Base-by-base conservation (phyloP, 805 yeast species). In the Pachysolen tannophilus region DNA sequence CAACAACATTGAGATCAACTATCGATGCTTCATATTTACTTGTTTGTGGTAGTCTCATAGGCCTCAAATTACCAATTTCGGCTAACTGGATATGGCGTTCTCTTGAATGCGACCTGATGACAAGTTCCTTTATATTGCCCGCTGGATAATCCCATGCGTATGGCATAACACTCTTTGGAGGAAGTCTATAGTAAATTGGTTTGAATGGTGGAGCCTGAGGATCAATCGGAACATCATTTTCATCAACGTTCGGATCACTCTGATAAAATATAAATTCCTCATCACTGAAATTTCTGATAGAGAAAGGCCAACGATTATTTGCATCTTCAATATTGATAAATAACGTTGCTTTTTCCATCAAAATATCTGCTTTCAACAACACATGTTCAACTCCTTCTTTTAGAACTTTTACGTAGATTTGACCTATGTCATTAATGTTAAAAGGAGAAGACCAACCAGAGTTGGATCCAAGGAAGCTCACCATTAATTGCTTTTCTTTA, bases 81-180 rank as follows among this genome's bases (percentile, higher is more conserved):
- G 95, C 92, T 34, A 92, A 58, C 48, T 86, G 94, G 15, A 94
- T 69, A 31, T 76, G 74, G 39, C 97, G 67, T 50, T 82, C 88
- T 20, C 79, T 66, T 1, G 83, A 82, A 32, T 79, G 80, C 8
- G 82, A 67, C 39, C 87, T 65, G 23, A 92, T 56, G 3, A 86
- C 68, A 21, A 92, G 58, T 49, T 88, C 96, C 53, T 87, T 88
- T 30, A 80, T 71, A 8, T 73, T 61, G 0, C 95, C 97, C 34
- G 94, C 86, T 1, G 98, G 98, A 58, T 73, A 92, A 54, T 92
- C 98, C 88, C 96, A 92, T 0, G 98, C 85, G 55, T 92, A 92
- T 0, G 97, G 96, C 97, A 92, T 92, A 2, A 86, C 94, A 58
- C 95, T 83, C 49, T 75, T 76, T 1, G 94, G 77, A 0, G 97